These are phyloP conservation scores for Biscogniauxia marginata DNA, from an alignment of 2,329 filamentous ascomycete species.

Conservation along the genomic window DNA sequence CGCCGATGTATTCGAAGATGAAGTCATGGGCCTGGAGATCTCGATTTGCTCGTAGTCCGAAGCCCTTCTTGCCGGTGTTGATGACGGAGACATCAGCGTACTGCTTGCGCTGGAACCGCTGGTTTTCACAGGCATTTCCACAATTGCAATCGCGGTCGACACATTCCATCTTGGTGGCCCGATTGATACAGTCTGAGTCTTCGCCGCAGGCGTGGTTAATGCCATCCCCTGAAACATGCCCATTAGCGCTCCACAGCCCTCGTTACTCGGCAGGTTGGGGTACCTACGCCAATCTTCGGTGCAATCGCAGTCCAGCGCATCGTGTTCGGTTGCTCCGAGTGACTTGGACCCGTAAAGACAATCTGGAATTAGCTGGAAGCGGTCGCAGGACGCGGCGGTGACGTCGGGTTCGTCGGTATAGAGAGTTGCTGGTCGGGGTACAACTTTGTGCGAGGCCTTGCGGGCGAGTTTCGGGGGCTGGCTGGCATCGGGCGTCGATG, in stretches of 20 bases:
- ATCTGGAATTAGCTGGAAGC: constrained; percentile 78
- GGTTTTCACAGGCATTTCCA: constrained; percentile 84
- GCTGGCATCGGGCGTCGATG: constrained; percentile 45
- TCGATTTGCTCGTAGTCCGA: constrained; percentile 78
- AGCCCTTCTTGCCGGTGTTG: constrained; percentile 97
- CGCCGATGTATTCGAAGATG: constrained; percentile 97
- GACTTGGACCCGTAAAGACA: constrained; percentile 91
- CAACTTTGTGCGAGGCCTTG: constrained; percentile 69
- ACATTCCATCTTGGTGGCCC: constrained; percentile 97
- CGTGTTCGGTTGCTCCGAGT: constrained; percentile 88
- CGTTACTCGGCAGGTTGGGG: constrained; percentile 10
- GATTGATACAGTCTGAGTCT: constrained; percentile 97
- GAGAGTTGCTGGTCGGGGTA: constrained; percentile 61
- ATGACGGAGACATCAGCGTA: constrained; percentile 93
- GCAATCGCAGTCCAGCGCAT: constrained; percentile 91
- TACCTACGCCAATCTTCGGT: constrained; percentile 89
- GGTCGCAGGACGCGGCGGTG: constrained; percentile 70
- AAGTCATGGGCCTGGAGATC: constrained; percentile 82
- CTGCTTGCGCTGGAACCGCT: constrained; percentile 86
- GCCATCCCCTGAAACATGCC: constrained; percentile 48
- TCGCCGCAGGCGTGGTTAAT: constrained; percentile 87
- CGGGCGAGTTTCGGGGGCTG: constrained; percentile 71
- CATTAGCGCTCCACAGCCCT: constrained; percentile 21
- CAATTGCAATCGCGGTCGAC: constrained; percentile 80
- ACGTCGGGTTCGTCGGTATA: constrained; percentile 76